Evolutionary conservation across 78 protist genomes (phyloP).

Genomic region (Pigoraptor vietnamica): DNA sequence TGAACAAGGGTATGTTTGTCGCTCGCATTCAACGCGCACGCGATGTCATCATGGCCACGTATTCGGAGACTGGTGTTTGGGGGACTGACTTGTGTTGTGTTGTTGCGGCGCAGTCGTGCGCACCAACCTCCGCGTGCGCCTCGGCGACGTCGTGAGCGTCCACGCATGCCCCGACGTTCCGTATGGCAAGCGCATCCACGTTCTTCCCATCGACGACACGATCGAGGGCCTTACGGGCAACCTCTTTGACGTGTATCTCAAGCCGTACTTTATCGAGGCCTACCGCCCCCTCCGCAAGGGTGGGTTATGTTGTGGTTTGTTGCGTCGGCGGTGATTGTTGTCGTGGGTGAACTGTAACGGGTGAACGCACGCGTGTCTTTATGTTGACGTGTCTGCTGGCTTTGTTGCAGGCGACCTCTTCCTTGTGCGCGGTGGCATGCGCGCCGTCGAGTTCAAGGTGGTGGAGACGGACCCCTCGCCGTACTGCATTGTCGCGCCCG

Average conservation of each 20-base stretch:
- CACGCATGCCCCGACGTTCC: slow-evolving; percentile 84
- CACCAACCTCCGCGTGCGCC: slow-evolving; percentile 57
- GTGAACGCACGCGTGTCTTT: not conserved
- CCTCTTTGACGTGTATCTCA: slow-evolving; percentile 94
- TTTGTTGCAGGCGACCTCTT: slow-evolving; percentile 54
- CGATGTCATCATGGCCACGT: too few relatives aligned
- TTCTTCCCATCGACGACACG: slow-evolving; percentile 99
- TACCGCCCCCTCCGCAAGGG: slow-evolving; percentile 99
- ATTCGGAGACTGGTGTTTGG: not conserved
- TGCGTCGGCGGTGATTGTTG: not conserved
- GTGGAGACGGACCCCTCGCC: slow-evolving; percentile 96
- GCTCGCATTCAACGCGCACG: too few relatives aligned
- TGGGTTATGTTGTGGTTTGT: not conserved
- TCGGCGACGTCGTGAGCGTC: slow-evolving; percentile 94
- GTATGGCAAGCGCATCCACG: slow-evolving; percentile 91
- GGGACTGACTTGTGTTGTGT: not conserved
- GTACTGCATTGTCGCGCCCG: slow-evolving; percentile 83
- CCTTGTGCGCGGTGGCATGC: slow-evolving; percentile 96
- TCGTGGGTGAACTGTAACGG: not conserved
- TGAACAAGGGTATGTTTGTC: slow-evolving; percentile 77
- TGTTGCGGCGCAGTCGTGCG: slow-evolving; percentile 22
- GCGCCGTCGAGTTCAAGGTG: slow-evolving; percentile 99
- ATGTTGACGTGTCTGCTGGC: not conserved
- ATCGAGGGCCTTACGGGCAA: slow-evolving; percentile 98
- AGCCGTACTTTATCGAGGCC: slow-evolving; percentile 98